Conservation (phyloP, 2,329 filamentous ascomycete species). For the Akanthomyces lecanii region DNA sequence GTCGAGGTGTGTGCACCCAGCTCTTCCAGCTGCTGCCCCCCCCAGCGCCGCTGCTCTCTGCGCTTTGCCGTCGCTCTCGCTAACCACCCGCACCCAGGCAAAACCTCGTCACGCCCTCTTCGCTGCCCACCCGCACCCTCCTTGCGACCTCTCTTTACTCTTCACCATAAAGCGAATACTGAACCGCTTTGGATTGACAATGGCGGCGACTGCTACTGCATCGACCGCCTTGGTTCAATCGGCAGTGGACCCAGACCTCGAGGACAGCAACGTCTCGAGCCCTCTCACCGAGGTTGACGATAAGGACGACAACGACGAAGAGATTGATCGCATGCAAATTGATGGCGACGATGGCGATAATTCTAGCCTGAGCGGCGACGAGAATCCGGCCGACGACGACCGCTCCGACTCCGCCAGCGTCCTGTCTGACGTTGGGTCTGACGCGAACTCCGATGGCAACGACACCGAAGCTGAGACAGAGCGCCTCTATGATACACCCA, state of each 20-base stretch:
- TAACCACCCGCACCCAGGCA: conserved; percentile 19
- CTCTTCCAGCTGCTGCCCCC: conserved; percentile 6
- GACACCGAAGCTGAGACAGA: conserved; percentile 91
- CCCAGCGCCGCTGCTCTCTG: conserved; percentile 10
- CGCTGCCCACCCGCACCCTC: conserved; percentile 40
- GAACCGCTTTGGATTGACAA: conserved; percentile 25
- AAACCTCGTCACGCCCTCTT: conserved; percentile 38
- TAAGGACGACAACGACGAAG: conserved; percentile 66
- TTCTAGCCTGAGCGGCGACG: conserved; percentile 26
- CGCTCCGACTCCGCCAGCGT: conserved; percentile 48
- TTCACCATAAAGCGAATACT: conserved; percentile 8
- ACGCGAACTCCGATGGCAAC: conserved; percentile 42
- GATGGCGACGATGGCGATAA: conserved; percentile 33
- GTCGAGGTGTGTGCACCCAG: conserved; percentile 10
- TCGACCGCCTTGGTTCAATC: conserved; percentile 45
- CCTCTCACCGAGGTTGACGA: conserved; percentile 91
- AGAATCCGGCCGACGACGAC: conserved; percentile 26
- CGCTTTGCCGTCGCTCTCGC: conserved; percentile 17
- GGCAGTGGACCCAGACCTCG: conserved; percentile 41
- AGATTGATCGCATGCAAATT: conserved; percentile 55
- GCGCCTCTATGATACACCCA: conserved; percentile 83
- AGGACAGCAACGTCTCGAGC: conserved; percentile 75
- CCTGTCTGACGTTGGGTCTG: conserved; percentile 50
- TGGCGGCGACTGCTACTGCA: conserved; percentile 52
- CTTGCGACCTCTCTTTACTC: conserved; percentile 27